Conservation (phyloP, 345 rosid genomes). For the Xanthoceras sorbifolium region DNA sequence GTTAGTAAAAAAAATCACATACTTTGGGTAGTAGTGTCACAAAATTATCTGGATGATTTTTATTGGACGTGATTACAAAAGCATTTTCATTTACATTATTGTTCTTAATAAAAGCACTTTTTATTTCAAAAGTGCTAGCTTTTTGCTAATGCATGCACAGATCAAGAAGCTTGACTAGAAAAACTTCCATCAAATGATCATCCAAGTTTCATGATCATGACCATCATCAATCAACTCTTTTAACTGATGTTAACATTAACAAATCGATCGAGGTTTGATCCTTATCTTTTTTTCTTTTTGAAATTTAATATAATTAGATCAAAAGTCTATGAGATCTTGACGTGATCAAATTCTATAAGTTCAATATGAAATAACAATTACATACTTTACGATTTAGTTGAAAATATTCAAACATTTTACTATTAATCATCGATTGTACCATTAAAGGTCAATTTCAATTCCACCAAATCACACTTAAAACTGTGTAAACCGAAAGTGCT, state of each 20-base stretch:
- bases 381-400: no score
- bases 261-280: no score
- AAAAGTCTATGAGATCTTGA: no score
- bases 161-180: background rate
- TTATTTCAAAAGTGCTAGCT: background rate
- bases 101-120: background rate
- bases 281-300: no score
- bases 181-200: background rate
- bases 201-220: background rate
- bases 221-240: background rate
- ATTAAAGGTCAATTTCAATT: background rate
- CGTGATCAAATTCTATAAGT: no score
- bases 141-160: background rate
- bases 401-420: no score
- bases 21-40: background rate
- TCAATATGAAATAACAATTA: no score
- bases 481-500: constrained; percentile 8
- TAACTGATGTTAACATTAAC: constrained; percentile 16
- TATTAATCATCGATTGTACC: no score
- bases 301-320: no score
- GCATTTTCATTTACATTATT: background rate
- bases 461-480: background rate
- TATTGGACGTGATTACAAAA: background rate
- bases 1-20: background rate
- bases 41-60: background rate